Evolutionary conservation across 2,329 filamentous ascomycete species (phyloP).

Genomic region (Colletotrichum camelliae): DNA sequence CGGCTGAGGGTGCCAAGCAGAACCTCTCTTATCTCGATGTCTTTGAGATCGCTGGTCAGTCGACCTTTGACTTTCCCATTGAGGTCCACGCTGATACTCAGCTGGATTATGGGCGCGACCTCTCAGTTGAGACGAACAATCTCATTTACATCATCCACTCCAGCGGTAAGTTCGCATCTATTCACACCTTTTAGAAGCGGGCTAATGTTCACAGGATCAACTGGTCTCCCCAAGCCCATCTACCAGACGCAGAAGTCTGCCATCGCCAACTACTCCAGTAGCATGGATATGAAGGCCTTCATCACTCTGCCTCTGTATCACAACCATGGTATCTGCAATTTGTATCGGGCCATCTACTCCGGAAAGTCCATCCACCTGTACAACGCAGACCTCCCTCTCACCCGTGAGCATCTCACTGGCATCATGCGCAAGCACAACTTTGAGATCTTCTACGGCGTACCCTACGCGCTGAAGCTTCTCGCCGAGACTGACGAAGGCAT

Average conservation of each 20-base stretch:
- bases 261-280: slow-evolving; percentile 50
- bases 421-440: slow-evolving; percentile 48
- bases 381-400: slow-evolving; percentile 61
- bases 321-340: slow-evolving; percentile 60
- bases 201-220: slow-evolving; percentile 49
- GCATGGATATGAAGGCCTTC: slow-evolving; percentile 50
- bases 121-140: slow-evolving; percentile 27
- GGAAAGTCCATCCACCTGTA: slow-evolving; percentile 57
- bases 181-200: background rate
- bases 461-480: slow-evolving; percentile 68
- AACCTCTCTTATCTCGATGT: slow-evolving; percentile 23
- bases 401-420: slow-evolving; percentile 49
- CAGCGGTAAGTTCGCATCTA: slow-evolving; percentile 25
- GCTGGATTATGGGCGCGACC: slow-evolving; percentile 35
- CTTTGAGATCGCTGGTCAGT: slow-evolving; percentile 29
- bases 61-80: slow-evolving; percentile 34
- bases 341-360: slow-evolving; percentile 58
- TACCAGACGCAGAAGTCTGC: slow-evolving; percentile 59
- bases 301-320: slow-evolving; percentile 65
- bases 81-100: slow-evolving; percentile 34
- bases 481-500: slow-evolving; percentile 63
- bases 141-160: slow-evolving; percentile 39
- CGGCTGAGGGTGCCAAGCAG: slow-evolving; percentile 24
- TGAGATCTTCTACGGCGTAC: slow-evolving; percentile 65
- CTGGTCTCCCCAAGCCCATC: slow-evolving; percentile 68